phyloP scores from a whole-genome alignment of 1,139 yeast species.

The Diutina pseudorugosa region DNA sequence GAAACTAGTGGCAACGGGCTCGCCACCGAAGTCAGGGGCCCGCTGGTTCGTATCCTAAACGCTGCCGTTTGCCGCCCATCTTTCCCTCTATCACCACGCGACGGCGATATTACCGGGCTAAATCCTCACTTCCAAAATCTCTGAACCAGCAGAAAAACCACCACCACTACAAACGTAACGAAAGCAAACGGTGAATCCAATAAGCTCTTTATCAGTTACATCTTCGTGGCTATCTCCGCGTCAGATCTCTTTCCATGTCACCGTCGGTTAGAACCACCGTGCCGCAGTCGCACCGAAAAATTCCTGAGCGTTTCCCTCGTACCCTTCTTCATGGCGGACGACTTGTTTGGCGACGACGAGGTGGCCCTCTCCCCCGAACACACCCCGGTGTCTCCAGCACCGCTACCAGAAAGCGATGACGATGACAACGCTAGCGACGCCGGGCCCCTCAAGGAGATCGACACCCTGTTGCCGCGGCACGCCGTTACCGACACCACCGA shows the following conservation, averaged over 20 bases:
- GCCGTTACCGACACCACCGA: conserved; percentile 36
- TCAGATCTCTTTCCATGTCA: too few relatives aligned
- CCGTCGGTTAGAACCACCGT: too few relatives aligned
- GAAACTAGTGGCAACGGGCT: not conserved
- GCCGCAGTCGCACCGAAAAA: not conserved
- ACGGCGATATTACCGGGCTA: too few relatives aligned
- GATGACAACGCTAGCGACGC: not conserved
- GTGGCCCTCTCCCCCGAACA: not conserved
- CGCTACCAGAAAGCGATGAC: not conserved
- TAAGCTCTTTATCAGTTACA: too few relatives aligned
- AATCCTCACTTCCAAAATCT: too few relatives aligned
- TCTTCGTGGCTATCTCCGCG: too few relatives aligned
- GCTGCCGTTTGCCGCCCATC: not conserved
- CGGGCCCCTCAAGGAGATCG: conserved; percentile 33
- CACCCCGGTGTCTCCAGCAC: not conserved
- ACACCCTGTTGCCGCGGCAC: conserved; percentile 65
- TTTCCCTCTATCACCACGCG: too few relatives aligned
- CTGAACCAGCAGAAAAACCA: too few relatives aligned
- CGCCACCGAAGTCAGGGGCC: not conserved
- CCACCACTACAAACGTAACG: too few relatives aligned
- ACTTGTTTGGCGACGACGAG: conserved; percentile 3
- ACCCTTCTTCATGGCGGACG: not conserved
- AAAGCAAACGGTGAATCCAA: too few relatives aligned
- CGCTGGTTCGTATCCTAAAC: too few relatives aligned
- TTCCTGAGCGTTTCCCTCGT: not conserved